These are phyloP conservation scores for Saccharomyces paradoxus DNA, from an alignment of 805 yeast genomes.

Conservation along the genomic window DNA sequence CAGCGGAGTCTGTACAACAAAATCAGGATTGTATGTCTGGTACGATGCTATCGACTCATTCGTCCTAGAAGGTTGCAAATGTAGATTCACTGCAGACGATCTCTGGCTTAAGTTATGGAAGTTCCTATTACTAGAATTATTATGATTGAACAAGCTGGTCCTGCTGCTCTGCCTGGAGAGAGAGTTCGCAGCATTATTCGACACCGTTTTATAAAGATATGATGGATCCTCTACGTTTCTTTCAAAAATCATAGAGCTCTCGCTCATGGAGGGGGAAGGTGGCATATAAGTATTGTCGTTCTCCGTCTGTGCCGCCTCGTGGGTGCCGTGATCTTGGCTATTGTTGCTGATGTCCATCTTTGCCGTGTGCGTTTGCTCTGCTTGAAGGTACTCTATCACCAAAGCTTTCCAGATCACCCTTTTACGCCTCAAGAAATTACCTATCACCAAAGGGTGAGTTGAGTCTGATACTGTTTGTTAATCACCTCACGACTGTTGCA, in stretches of 20 bases:
- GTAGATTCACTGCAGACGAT: not conserved
- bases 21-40: not conserved
- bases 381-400: not conserved
- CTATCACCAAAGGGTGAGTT: not conserved
- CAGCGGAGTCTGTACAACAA: not conserved
- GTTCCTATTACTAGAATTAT: not conserved
- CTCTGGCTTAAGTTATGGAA: not conserved
- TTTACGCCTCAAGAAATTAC: not conserved
- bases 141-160: not conserved
- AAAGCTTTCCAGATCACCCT: not conserved
- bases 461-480: not conserved
- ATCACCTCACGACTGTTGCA: not conserved
- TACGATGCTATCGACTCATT: not conserved
- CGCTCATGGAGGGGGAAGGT: not conserved
- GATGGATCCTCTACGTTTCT: slow-evolving; percentile 56
- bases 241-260: slow-evolving; percentile 49
- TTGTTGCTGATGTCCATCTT: not conserved
- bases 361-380: not conserved
- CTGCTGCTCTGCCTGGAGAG: not conserved
- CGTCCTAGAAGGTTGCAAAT: not conserved
- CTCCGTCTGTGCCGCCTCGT: not conserved
- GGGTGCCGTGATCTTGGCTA: not conserved
- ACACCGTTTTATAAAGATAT: slow-evolving; percentile 1
- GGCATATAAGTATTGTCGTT: not conserved
- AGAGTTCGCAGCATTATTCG: not conserved